These are phyloP conservation scores for Penicillium canescens DNA, from an alignment of 495 filamentous ascomycete genomes.

Conservation along the genomic window DNA sequence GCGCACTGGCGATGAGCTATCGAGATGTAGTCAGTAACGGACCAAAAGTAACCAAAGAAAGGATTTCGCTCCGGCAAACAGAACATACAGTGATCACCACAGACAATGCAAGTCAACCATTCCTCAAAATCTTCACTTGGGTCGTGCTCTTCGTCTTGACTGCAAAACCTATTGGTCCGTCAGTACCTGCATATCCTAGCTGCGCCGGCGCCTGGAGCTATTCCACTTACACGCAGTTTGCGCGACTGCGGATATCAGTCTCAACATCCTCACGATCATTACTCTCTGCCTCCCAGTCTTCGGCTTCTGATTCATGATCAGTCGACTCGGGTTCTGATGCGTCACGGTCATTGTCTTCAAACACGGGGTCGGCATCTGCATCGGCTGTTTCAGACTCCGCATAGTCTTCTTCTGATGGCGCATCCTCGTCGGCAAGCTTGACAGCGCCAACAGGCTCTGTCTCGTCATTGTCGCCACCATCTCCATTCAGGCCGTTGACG, in stretches of 20 bases:
- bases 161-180: constrained; percentile 63
- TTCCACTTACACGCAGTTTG: constrained; percentile 65
- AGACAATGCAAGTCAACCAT: constrained; percentile 75
- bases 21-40: constrained; percentile 34
- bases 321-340: constrained; percentile 56
- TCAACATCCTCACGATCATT: constrained; percentile 66
- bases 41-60: constrained; percentile 25
- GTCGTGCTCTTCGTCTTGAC: constrained; percentile 80
- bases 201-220: constrained; percentile 8
- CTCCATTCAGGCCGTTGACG: constrained; percentile 32
- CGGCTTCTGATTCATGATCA: constrained; percentile 67
- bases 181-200: constrained; percentile 14
- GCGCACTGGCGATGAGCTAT: constrained; percentile 91
- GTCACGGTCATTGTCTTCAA: constrained; percentile 42
- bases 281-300: constrained; percentile 65
- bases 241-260: constrained; percentile 59
- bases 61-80: constrained; percentile 26
- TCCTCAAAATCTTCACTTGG: constrained; percentile 86
- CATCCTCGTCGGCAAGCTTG: constrained; percentile 61
- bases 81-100: constrained; percentile 85
- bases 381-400: constrained; percentile 36
- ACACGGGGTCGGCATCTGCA: constrained; percentile 45
- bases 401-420: constrained; percentile 43
- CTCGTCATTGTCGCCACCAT: constrained; percentile 46
- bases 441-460: constrained; percentile 74